Conservation (phyloP, 495 filamentous ascomycete genomes). For the Neurospora sp. region DNA sequence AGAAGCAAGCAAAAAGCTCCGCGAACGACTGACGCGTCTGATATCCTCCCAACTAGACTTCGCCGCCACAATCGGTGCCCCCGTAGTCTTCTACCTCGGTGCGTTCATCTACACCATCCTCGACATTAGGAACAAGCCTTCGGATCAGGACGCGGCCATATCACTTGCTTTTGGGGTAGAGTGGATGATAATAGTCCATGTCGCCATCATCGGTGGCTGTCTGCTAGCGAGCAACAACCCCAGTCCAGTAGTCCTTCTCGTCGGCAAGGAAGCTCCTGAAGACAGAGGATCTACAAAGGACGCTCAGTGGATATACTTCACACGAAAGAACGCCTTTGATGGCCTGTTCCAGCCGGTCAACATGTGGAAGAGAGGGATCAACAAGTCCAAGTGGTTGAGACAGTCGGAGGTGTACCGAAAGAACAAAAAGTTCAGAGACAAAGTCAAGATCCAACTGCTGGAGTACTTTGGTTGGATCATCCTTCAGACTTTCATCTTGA, state of each 20-base stretch:
- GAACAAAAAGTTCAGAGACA: background rate
- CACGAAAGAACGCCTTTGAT: background rate
- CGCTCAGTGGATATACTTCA: background rate
- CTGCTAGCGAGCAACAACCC: slow-evolving; percentile 7
- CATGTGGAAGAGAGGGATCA: slow-evolving; percentile 2
- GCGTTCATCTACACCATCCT: slow-evolving; percentile 32
- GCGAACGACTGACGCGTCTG: background rate
- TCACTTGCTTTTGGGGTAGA: slow-evolving; percentile 35
- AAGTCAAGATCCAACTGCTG: background rate
- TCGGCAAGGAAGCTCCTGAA: background rate
- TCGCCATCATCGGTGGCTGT: slow-evolving; percentile 4
- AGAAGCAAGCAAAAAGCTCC: background rate
- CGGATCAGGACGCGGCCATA: slow-evolving; percentile 32
- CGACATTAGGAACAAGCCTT: slow-evolving; percentile 21
- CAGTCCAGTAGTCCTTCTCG: background rate
- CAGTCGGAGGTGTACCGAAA: background rate
- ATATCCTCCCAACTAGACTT: slow-evolving; percentile 20
- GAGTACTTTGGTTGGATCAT: background rate
- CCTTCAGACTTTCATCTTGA: background rate
- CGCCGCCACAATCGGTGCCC: slow-evolving; percentile 36
- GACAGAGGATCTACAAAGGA: background rate
- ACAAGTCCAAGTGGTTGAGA: slow-evolving; percentile 2
- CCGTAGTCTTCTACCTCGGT: slow-evolving; percentile 37
- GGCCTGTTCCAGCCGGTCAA: slow-evolving; percentile 1
- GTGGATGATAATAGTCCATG: slow-evolving; percentile 19